Evolutionary conservation across 2,329 filamentous ascomycete genomes (phyloP).

Genomic region (Monosporascus sp.): DNA sequence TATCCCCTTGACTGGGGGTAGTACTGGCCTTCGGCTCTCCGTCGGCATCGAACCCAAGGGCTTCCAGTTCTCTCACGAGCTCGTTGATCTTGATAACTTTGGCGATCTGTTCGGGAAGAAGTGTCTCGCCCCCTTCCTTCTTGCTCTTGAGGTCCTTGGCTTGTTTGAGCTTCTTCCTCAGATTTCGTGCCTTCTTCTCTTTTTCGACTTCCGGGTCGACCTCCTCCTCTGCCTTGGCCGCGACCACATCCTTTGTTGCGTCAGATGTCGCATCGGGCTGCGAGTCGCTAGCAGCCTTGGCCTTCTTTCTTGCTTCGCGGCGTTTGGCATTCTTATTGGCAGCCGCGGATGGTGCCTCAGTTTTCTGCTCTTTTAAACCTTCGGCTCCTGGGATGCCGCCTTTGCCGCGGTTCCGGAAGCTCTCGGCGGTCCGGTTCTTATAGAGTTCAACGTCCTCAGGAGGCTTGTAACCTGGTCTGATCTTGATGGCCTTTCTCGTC

Average conservation of each 20-base stretch:
- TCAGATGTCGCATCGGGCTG: slow-evolving; percentile 53
- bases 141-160: slow-evolving; percentile 85
- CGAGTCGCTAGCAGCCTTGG: slow-evolving; percentile 51
- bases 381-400: slow-evolving; percentile 72
- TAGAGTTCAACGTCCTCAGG: slow-evolving; percentile 96
- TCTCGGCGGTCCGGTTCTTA: slow-evolving; percentile 84
- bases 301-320: slow-evolving; percentile 50
- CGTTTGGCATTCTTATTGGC: slow-evolving; percentile 85
- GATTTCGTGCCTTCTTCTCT: slow-evolving; percentile 86
- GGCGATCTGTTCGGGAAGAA: slow-evolving; percentile 91
- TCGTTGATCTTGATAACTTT: slow-evolving; percentile 98
- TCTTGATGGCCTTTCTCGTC: slow-evolving; percentile 88
- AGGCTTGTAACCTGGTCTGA: slow-evolving; percentile 87
- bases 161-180: slow-evolving; percentile 93
- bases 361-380: slow-evolving; percentile 46
- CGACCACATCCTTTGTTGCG: slow-evolving; percentile 24
- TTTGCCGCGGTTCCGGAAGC: slow-evolving; percentile 69
- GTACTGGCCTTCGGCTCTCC: slow-evolving; percentile 48
- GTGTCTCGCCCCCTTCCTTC: slow-evolving; percentile 76
- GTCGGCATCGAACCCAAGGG: slow-evolving; percentile 76
- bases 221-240: slow-evolving; percentile 31
- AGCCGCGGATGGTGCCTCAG: slow-evolving; percentile 38
- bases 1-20: slow-evolving; percentile 3
- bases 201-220: slow-evolving; percentile 68
- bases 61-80: slow-evolving; percentile 79